Percentiles rank a stretch among this genome's conserved stretches.
phyloP scores from a whole-genome alignment of 2,329 filamentous ascomycete genomes.

The Parafenestella ontariensis region DNA sequence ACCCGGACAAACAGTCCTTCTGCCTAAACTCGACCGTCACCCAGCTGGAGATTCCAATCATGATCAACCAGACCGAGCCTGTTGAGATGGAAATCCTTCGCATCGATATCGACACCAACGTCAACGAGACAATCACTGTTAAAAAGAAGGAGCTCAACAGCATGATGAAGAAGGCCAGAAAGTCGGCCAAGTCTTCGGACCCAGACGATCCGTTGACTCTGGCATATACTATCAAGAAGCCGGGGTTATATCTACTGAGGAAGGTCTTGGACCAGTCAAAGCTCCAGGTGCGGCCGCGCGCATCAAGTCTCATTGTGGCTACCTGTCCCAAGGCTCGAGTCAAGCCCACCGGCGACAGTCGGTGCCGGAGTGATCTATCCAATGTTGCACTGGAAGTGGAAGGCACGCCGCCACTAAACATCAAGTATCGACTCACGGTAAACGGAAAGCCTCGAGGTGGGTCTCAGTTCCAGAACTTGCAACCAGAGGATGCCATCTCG shows the following conservation, averaged over 20 bases:
- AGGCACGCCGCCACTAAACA: conserved; percentile 88
- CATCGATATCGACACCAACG: conserved; percentile 80
- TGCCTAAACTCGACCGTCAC: conserved; percentile 74
- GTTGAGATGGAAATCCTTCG: conserved; percentile 88
- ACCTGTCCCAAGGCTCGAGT: conserved; percentile 82
- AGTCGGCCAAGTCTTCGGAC: conserved; percentile 58
- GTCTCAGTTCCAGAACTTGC: conserved; percentile 85
- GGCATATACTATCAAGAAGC: conserved; percentile 79
- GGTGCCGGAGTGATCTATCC: conserved; percentile 87
- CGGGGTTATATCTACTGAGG: conserved; percentile 83
- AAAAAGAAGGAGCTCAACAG: conserved; percentile 75
- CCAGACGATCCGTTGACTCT: conserved; percentile 69
- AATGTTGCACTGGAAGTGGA: conserved; percentile 82
- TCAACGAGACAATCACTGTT: conserved; percentile 81
- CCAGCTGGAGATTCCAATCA: conserved; percentile 76
- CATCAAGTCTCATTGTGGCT: conserved; percentile 82
- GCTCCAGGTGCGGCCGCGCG: conserved; percentile 81
- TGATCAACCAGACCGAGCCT: conserved; percentile 91
- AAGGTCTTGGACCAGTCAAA: conserved; percentile 93
- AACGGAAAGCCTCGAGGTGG: conserved; percentile 84
- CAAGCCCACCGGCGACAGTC: conserved; percentile 68
- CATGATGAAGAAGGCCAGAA: conserved; percentile 74
- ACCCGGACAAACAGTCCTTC: conserved; percentile 80
- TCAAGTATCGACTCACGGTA: conserved; percentile 88
- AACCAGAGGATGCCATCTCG: conserved; percentile 84